Percentiles rank a stretch among this genome's conserved stretches.
phyloP scores from a whole-genome alignment of 2,329 filamentous ascomycete genomes.

The Xylariaceae sp. region DNA sequence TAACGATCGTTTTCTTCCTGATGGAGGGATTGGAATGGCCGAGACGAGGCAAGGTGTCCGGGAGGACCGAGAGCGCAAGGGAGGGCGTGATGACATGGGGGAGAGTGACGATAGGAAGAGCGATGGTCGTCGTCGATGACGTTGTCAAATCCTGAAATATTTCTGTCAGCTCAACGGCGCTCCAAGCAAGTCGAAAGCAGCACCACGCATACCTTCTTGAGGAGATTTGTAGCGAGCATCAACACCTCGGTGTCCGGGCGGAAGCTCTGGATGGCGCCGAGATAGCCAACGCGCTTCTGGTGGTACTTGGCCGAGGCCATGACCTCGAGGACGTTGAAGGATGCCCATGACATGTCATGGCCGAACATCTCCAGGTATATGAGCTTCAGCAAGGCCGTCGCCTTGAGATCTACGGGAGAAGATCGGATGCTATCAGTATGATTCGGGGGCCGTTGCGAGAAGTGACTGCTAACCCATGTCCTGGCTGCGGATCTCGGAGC shows the following conservation, averaged over 20 bases:
- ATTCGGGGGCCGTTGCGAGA: background rate
- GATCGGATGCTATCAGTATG: conserved; percentile 14
- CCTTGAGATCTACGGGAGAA: conserved; percentile 70
- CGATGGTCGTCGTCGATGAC: conserved; percentile 68
- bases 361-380: conserved; percentile 99
- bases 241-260: conserved; percentile 91
- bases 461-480: conserved; percentile 68
- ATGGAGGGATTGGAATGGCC: conserved; percentile 81
- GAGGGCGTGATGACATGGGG: conserved; percentile 92
- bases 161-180: background rate
- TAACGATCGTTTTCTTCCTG: conserved; percentile 93
- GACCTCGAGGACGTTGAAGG: conserved; percentile 96
- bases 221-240: conserved; percentile 92
- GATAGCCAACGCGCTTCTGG: conserved; percentile 91
- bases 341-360: conserved; percentile 99
- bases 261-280: conserved; percentile 94
- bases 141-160: conserved; percentile 62
- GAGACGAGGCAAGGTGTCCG: conserved; percentile 79
- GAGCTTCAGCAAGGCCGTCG: conserved; percentile 89
- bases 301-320: conserved; percentile 95
- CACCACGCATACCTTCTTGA: conserved; percentile 68
- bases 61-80: conserved; percentile 81
- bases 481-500: conserved; percentile 81
- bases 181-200: background rate
- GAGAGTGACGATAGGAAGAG: conserved; percentile 81